Percentiles rank a stretch among this genome's conserved stretches.
phyloP scores from a whole-genome alignment of 202 grass and related monocot genomes.

The Bolboschoenoplectus hybrid region DNA sequence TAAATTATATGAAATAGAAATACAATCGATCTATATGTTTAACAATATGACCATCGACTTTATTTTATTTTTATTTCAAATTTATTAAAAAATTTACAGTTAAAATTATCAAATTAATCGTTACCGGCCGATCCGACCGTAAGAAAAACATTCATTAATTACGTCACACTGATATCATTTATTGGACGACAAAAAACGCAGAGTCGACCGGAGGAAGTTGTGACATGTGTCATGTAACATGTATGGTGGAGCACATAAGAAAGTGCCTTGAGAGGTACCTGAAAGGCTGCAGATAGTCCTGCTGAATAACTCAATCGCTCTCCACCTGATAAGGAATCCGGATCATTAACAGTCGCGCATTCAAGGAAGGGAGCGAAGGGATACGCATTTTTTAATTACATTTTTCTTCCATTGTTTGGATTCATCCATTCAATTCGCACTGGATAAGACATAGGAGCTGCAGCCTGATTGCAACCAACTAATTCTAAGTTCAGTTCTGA shows the following conservation, averaged over 20 bases:
- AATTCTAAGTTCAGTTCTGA: background rate
- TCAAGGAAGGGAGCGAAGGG: background rate
- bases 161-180: background rate
- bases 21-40: no score
- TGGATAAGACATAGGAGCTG: background rate
- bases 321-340: background rate
- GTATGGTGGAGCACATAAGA: no score
- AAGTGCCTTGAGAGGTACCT: background rate
- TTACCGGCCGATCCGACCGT: no score
- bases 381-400: background rate
- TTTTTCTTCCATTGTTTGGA: background rate
- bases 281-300: background rate
- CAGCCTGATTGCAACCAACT: background rate
- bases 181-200: background rate
- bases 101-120: no score
- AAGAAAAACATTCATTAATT: background rate
- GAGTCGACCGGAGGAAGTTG: background rate
- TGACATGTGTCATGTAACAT: no score
- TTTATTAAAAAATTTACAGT: no score
- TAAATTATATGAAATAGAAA: no score
- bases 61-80: no score
- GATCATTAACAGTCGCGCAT: background rate
- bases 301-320: background rate
- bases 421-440: background rate
- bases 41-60: no score